Evolutionary conservation across 129 eudicot genomes (phyloP), one percentile per base, ranked within the genome.

Genomic region (sunflower (Helianthus annuus)): DNA sequence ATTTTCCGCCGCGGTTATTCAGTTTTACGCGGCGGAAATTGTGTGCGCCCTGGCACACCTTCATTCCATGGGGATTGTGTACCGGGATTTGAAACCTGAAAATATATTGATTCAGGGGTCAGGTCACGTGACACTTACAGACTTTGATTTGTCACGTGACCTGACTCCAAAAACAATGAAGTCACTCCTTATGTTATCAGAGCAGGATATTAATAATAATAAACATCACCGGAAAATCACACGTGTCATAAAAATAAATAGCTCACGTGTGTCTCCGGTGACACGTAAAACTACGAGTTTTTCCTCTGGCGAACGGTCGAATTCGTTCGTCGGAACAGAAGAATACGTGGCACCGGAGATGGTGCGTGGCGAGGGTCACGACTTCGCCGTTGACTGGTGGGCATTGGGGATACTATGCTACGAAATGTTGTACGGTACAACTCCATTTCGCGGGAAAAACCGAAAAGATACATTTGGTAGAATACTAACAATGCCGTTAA

Each of bases 321-420:
- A 87, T 68, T 94, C 98, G 0, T 94, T 94, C 48, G 98, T 94
- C 10, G 98, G 98, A 6, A 94, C 98, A 38, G 98, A 89, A 36
- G 98, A 94, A 55, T 94, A 94, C 76, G 83, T 94, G 3, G 82
- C 98, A 15, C 98, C 98, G 75, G 98, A 94, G 72, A 77, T 94
- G 0, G 87, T 94, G 0, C 81, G 85, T 0, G 97, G 96, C 7
- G 91, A 90, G 24, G 98, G 98, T 3, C 98, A 94, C 17, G 97
- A 87, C 59, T 94, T 87, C 68, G 77, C 91, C 10, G 89, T 94
- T 0, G 98, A 94, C 24, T 94, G 98, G 97, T 94, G 98, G 98
- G 92, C 97, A 0, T 60, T 94, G 11, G 98, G 98, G 32, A 71
- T 94, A 1, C 79, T 94, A 0, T 71, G 83, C 14, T 94, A 83